Conservation (phyloP, 106 monocot species). For the Ottelia alismoides region DNA sequence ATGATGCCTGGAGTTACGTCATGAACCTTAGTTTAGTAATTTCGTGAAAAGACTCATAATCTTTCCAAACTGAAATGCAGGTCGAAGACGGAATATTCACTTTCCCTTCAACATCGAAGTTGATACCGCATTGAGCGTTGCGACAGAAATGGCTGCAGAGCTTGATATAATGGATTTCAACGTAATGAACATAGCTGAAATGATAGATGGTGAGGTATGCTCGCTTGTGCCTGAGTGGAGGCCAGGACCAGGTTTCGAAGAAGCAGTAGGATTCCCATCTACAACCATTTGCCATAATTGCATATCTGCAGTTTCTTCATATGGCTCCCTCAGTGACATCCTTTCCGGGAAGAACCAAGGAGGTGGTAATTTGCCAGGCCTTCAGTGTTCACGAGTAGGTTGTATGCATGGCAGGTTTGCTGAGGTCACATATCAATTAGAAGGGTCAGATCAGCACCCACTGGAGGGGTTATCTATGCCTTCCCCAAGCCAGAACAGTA, state of each 20-base stretch:
- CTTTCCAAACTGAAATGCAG: constrained; percentile 36
- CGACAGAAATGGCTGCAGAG: constrained; percentile 90
- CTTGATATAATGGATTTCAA: constrained; percentile 74
- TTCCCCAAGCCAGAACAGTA: constrained; percentile 9
- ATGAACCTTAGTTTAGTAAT: neutral
- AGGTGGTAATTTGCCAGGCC: constrained; percentile 12
- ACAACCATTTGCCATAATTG: constrained; percentile 31
- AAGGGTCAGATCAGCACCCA: constrained; percentile 16
- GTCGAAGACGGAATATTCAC: constrained; percentile 58
- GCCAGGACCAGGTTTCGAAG: constrained; percentile 43
- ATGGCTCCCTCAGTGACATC: constrained; percentile 41
- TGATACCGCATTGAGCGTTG: constrained; percentile 81
- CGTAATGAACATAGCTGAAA: constrained; percentile 82
- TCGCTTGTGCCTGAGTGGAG: constrained; percentile 77
- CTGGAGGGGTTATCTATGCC: constrained; percentile 3
- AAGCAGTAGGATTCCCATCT: constrained; percentile 6
- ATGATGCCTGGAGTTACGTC: too few relatives aligned
- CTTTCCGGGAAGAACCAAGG: too few relatives aligned
- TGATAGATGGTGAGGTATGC: constrained; percentile 75
- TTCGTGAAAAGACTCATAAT: neutral
- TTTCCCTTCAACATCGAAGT: constrained; percentile 69
- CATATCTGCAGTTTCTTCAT: constrained; percentile 39
- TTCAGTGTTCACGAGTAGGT: constrained; percentile 15
- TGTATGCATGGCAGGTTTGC: constrained; percentile 72
- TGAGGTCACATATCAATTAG: constrained; percentile 48